A percentile compares a stretch with the other conserved stretches of the same genome.
phyloP scores from a whole-genome alignment of 2,329 filamentous ascomycete genomes.

The Monosporascus sp. region DNA sequence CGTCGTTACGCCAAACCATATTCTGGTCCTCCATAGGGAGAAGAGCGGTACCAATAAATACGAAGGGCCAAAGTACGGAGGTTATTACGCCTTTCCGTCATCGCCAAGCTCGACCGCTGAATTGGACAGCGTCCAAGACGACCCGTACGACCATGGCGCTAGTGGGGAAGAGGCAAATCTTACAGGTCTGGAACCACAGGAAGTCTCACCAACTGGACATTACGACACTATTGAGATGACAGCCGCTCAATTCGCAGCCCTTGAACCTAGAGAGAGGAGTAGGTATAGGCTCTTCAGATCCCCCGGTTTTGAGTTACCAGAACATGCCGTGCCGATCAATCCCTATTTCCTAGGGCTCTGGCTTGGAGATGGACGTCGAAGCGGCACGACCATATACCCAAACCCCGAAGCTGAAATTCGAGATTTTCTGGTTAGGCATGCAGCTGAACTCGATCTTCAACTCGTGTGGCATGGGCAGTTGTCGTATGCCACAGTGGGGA shows the following conservation, averaged over 20 bases:
- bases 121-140: background rate
- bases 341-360: conserved; percentile 16
- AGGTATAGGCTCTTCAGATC: conserved; percentile 31
- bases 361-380: conserved; percentile 12
- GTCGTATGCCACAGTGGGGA: too few species aligned
- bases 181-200: conserved; percentile 1
- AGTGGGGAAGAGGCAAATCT: background rate
- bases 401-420: conserved; percentile 1
- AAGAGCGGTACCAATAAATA: conserved; percentile 11
- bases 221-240: conserved; percentile 42
- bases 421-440: conserved; percentile 3
- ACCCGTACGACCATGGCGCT: background rate
- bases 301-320: conserved; percentile 24
- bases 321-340: conserved; percentile 15
- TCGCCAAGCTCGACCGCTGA: too few species aligned
- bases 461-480: background rate
- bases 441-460: conserved; percentile 5
- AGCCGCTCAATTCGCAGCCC: conserved; percentile 37
- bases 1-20: conserved; percentile 44
- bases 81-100: too few species aligned
- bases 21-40: conserved; percentile 38
- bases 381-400: background rate
- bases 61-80: too few species aligned
- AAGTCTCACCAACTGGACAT: conserved; percentile 13
- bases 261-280: conserved; percentile 30